Evolutionary conservation across 2,329 filamentous ascomycete species (phyloP).

Genomic region (Nemania sp.): DNA sequence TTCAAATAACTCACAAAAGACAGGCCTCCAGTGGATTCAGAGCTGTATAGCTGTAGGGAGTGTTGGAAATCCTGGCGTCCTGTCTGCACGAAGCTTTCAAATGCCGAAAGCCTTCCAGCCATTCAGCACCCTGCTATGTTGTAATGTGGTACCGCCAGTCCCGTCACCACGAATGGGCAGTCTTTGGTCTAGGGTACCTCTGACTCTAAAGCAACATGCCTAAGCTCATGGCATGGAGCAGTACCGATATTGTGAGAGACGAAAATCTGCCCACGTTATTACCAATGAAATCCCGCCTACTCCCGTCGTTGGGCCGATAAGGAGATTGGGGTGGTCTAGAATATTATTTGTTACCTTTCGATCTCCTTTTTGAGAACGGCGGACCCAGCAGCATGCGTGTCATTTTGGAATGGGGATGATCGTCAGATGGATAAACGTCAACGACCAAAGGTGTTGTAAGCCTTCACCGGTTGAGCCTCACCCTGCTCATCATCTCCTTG

Average conservation of each 20-base stretch:
- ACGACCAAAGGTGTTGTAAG: constrained; percentile 9
- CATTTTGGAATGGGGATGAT: constrained; percentile 10
- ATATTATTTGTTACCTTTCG: constrained; percentile 28
- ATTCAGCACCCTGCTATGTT: constrained; percentile 41
- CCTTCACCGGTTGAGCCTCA: constrained; percentile 10
- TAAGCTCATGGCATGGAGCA: constrained; percentile 12
- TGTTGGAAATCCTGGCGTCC: constrained; percentile 12
- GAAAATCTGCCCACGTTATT: constrained; percentile 22
- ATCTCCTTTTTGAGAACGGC: constrained; percentile 6
- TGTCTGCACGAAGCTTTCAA: constrained; percentile 34
- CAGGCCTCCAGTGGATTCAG: constrained; percentile 20
- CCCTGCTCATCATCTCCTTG: constrained; percentile 6
- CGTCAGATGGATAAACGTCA: constrained; percentile 11
- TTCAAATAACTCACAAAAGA: constrained; percentile 21
- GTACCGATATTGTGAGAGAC: constrained; percentile 29
- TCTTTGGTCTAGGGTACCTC: constrained; percentile 26
- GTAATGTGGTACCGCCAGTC: constrained; percentile 48
- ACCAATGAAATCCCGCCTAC: constrained; percentile 29
- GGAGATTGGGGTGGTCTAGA: constrained; percentile 5
- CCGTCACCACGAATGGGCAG: constrained; percentile 39
- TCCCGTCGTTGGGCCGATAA: constrained; percentile 19
- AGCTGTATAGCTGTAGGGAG: constrained; percentile 25
- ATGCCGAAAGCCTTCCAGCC: constrained; percentile 42
- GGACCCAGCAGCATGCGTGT: constrained; percentile 11
- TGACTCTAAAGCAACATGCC: constrained; percentile 15